Base-by-base conservation (phyloP, 2,329 filamentous ascomycete genomes). In the Waltergamsia citrina region DNA sequence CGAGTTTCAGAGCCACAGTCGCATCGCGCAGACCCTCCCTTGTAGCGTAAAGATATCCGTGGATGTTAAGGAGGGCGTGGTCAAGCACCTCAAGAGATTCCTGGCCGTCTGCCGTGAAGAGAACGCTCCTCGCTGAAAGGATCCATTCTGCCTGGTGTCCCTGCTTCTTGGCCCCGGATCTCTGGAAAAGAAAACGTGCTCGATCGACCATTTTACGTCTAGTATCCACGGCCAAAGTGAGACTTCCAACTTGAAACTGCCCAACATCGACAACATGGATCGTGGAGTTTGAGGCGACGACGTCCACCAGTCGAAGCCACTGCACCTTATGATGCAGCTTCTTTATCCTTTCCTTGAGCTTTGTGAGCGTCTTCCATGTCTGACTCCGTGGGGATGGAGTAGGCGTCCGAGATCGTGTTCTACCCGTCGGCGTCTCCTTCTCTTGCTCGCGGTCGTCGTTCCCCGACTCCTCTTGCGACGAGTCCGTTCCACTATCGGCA, bases 41-140 rank as follows among this genome's bases (percentile, higher is more conserved):
- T 24, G 87, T 78, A 43, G 85, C 81, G 57, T 93, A 86, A 19
- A 98, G 65, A 40, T 93, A 79, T 6, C 93, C 92, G 55, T 98
- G 88, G 30, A 98, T 74, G 47, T 94, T 96, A 39, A 96, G 63
- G 4, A 84, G 82, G 39, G 85, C 78, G 49, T 87, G 83, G 54
- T 98, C 93, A 43, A 98, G 62, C 3, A 98, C 63, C 56, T 98
- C 90, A 37, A 85, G 78, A 2, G 87, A 81, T 38, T 96, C 87
- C 35, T 73, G 72, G 22, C 86, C 87, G 37, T 93, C 80, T 2
- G 86, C 78, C 0, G 85, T 93, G 48, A 98, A 93, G 6, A 96
- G 67, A 30, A 96, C 73, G 56, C 88, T 95, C 39, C 85, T 78
- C 33, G 90, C 59, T 7, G 82, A 82, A 47, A 94, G 71, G 42